Conservation (phyloP, 371 early-diverging fungal genomes). For the Apophysomyces variabilis region DNA sequence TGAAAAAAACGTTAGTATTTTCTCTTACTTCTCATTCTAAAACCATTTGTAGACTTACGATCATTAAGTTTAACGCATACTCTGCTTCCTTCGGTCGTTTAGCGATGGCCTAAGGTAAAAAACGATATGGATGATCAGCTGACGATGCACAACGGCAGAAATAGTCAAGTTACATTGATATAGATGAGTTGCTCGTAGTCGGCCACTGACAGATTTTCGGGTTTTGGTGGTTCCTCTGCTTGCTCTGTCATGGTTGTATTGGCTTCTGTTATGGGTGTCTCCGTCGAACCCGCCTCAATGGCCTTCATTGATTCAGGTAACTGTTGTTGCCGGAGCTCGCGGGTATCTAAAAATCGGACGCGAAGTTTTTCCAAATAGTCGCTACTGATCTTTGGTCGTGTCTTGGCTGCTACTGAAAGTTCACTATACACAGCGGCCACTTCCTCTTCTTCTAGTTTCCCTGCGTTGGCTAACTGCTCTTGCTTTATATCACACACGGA, state of each 20-base stretch:
- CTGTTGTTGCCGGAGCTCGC: constrained; percentile 13
- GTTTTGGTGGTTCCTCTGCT: neutral
- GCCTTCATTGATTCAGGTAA: neutral
- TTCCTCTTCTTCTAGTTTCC: constrained; percentile 31
- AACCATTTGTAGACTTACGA: constrained; percentile 21
- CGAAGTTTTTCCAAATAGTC: constrained; percentile 54
- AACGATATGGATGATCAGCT: neutral
- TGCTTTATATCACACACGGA: constrained; percentile 12
- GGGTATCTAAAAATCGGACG: constrained; percentile 51
- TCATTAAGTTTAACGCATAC: constrained; percentile 71
- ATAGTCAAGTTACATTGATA: constrained; percentile 52
- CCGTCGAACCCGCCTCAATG: neutral
- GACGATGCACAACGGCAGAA: neutral
- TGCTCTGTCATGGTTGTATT: neutral
- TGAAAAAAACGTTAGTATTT: neutral
- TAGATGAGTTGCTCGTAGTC: constrained; percentile 74
- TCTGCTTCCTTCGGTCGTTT: constrained; percentile 73
- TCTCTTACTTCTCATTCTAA: neutral
- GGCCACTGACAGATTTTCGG: constrained; percentile 5
- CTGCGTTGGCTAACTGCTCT: constrained; percentile 7
- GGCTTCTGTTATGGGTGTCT: neutral
- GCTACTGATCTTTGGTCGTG: constrained; percentile 44
- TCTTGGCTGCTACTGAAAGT: constrained; percentile 31
- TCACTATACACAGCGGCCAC: constrained; percentile 38
- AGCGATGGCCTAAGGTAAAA: constrained; percentile 51